A percentile compares a stretch with the other conserved stretches of the same genome.
Conservation (phyloP, 257 asterid genomes). For the Solanum virginianum region DNA sequence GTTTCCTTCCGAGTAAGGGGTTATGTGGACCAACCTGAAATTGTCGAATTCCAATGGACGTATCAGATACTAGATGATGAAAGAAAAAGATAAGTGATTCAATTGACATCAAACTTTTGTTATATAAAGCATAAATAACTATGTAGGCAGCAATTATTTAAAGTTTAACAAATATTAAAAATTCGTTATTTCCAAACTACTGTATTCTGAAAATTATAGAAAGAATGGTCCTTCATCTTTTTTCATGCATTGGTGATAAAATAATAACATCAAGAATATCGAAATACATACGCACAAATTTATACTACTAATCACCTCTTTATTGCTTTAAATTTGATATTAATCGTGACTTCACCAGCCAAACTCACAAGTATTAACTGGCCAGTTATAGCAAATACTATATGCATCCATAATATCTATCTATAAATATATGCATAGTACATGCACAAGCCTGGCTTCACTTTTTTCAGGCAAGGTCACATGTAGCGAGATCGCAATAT, state of each 20-base stretch:
- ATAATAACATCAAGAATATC: not conserved
- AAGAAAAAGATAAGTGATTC: too few relatives aligned
- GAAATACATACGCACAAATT: not conserved
- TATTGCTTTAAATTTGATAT: not conserved
- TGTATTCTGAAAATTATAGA: not conserved
- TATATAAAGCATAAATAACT: too few relatives aligned
- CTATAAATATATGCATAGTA: not conserved
- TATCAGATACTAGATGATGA: too few relatives aligned
- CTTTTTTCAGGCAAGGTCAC: not conserved
- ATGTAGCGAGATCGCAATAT: not conserved
- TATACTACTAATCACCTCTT: not conserved
- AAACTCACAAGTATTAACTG: not conserved
- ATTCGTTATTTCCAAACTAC: not conserved
- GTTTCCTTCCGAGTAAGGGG: too few relatives aligned
- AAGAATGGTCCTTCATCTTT: not conserved
- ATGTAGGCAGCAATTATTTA: too few relatives aligned
- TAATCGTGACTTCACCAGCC: not conserved
- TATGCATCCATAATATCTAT: not conserved
- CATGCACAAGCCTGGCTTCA: not conserved
- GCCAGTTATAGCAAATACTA: not conserved
- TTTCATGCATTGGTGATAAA: not conserved
- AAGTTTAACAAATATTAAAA: not conserved
- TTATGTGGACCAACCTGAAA: too few relatives aligned
- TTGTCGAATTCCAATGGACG: too few relatives aligned
- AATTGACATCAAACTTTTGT: too few relatives aligned